Evolutionary conservation across 352 stramenopile genomes (phyloP), one percentile per base, ranked within the genome.

Genomic region (Pythium dissotocum): DNA sequence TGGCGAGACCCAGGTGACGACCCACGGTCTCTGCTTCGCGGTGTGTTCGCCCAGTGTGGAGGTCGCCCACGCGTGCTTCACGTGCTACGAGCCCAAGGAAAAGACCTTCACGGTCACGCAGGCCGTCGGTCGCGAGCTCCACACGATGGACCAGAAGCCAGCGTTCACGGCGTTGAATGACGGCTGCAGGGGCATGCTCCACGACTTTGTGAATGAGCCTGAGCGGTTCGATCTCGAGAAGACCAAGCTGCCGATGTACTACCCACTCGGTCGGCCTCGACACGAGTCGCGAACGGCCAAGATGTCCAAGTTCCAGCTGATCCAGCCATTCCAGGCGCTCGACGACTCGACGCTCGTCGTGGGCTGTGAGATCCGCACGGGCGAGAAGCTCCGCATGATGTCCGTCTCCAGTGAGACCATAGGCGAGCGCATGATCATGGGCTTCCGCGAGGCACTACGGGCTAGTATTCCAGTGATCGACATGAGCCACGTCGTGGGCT

Each of bases 21-120:
- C 79, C 12, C 78, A 89, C 48, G 86, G 87, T 9, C 74, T 83
- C 30, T 87, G 84, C 63, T 89, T 94, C 63, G 87, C 86, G 0
- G 79, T 95, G 59, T 95, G 87, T 67, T 82, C 77, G 44, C 87
- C 87, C 6, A 93, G 84, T 62, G 85, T 95, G 7, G 84, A 93
- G 61, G 83, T 95, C 32, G 73, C 83, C 2, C 79, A 92, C 49
- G 83, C 84, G 35, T 80, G 88, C 58, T 95, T 95, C 71, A 93
- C 83, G 53, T 93, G 87, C 68, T 95, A 94, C 71, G 83, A 92
- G 48, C 78, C 82, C 42, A 91, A 84, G 28, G 82, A 90, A 26
- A 89, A 82, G 57, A 73, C 63, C 0, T 92, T 94, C 44, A 71
- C 79, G 8, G 86, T 92, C 30, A 90, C 83, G 0, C 88, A 94